phyloP scores from a whole-genome alignment of 2,329 filamentous ascomycete species.

The Verticillium alfalfae region DNA sequence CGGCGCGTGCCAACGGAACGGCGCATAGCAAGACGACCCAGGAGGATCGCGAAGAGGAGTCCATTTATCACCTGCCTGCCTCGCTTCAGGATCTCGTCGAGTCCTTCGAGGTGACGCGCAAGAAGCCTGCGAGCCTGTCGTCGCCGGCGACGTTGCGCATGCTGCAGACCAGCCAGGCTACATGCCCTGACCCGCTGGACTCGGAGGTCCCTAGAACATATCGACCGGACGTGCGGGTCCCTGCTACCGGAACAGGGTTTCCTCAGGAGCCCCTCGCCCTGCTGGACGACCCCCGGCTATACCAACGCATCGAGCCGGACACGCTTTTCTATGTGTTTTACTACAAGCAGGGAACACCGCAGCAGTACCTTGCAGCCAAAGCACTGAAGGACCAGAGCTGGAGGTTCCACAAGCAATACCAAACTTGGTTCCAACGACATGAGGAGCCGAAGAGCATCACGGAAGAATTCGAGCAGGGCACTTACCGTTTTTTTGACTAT shows the following conservation, averaged over 20 bases:
- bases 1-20: conserved; percentile 43
- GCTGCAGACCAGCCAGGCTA: conserved; percentile 68
- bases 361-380: conserved; percentile 92
- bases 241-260: conserved; percentile 72
- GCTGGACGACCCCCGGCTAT: conserved; percentile 85
- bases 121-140: conserved; percentile 54
- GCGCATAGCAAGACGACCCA: conserved; percentile 49
- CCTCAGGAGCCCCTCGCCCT: conserved; percentile 88
- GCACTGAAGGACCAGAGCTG: conserved; percentile 98
- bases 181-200: conserved; percentile 70
- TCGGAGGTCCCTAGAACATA: conserved; percentile 80
- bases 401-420: conserved; percentile 99
- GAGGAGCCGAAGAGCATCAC: conserved; percentile 98
- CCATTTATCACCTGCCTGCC: conserved; percentile 86
- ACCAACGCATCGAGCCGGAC: conserved; percentile 86
- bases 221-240: conserved; percentile 74
- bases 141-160: conserved; percentile 67
- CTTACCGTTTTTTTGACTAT: conserved; percentile 98
- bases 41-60: conserved; percentile 59
- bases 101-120: conserved; percentile 80
- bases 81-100: conserved; percentile 86
- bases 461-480: conserved; percentile 97
- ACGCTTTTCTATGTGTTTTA: conserved; percentile 99
- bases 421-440: conserved; percentile 98
- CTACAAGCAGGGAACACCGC: conserved; percentile 93